A percentile compares a stretch with the other conserved stretches of the same genome.
Conservation (phyloP, 306 rosid genomes). For the Dalbergia cochinchinensis region DNA sequence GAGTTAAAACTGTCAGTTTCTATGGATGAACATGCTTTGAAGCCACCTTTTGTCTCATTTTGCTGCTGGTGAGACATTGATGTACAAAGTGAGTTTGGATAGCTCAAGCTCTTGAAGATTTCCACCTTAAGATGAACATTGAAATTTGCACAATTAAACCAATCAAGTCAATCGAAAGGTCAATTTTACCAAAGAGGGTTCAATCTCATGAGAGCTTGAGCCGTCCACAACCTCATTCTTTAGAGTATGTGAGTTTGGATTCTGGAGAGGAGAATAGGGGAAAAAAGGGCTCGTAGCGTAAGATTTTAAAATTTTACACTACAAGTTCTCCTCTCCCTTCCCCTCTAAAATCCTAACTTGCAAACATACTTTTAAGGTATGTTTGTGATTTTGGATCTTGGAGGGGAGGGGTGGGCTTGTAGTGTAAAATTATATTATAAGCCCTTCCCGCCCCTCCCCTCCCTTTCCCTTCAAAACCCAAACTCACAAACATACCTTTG, state of each 20-base stretch:
- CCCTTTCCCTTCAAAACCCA: too few relatives aligned
- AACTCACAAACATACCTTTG: too few relatives aligned
- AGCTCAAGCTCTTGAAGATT: conserved; percentile 14
- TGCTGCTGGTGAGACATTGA: conserved; percentile 2
- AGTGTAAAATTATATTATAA: too few relatives aligned
- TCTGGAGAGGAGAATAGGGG: too few relatives aligned
- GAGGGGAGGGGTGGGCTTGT: too few relatives aligned
- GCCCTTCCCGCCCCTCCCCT: too few relatives aligned
- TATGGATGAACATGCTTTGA: conserved; percentile 4
- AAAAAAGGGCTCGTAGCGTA: too few relatives aligned
- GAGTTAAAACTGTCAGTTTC: neutral
- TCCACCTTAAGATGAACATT: neutral
- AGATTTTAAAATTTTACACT: too few relatives aligned
- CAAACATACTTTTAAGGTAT: too few relatives aligned
- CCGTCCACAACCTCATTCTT: neutral
- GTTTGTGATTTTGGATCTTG: too few relatives aligned
- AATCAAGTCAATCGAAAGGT: neutral
- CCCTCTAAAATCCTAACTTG: too few relatives aligned
- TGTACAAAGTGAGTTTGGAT: neutral
- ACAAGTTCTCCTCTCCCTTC: too few relatives aligned
- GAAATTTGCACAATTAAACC: conserved; percentile 16
- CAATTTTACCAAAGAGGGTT: neutral
- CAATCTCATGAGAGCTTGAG: neutral
- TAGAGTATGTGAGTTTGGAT: neutral
- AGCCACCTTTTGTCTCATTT: neutral